Conservation (phyloP, 352 stramenopile species). For the Globisporangium emineosum region DNA sequence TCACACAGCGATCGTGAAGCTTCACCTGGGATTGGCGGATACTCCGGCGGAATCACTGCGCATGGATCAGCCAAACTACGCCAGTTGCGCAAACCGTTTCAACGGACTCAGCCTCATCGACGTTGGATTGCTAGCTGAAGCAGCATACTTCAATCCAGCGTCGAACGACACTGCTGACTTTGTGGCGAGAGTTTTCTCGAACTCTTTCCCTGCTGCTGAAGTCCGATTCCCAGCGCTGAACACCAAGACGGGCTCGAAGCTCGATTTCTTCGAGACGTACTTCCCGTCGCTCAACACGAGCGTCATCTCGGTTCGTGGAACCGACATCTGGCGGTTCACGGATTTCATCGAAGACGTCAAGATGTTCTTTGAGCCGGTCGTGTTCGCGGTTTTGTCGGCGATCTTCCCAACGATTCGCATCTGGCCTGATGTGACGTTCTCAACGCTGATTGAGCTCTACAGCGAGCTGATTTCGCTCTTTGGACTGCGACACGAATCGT, state of each 20-base stretch:
- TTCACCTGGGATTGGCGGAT: constrained; percentile 69
- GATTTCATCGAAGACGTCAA: constrained; percentile 92
- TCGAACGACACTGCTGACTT: constrained; percentile 72
- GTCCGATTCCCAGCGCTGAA: constrained; percentile 70
- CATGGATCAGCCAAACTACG: constrained; percentile 55
- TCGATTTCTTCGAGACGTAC: constrained; percentile 83
- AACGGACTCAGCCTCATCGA: constrained; percentile 76
- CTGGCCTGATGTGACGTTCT: constrained; percentile 87
- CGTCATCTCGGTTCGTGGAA: constrained; percentile 85
- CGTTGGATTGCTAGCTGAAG: constrained; percentile 81
- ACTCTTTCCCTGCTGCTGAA: constrained; percentile 38
- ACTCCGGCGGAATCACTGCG: constrained; percentile 35
- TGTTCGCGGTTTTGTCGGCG: constrained; percentile 85
- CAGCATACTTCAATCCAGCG: constrained; percentile 86
- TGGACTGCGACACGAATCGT: constrained; percentile 84
- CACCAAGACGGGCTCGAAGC: constrained; percentile 78
- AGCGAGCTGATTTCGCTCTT: constrained; percentile 86
- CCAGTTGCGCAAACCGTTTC: constrained; percentile 75
- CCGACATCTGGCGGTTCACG: constrained; percentile 87
- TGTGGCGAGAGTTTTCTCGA: constrained; percentile 62
- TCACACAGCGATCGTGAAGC: constrained; percentile 81
- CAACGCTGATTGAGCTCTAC: constrained; percentile 83
- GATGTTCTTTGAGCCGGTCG: constrained; percentile 89
- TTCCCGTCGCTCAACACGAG: constrained; percentile 80
- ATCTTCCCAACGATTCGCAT: constrained; percentile 92